Base-by-base conservation (phyloP, 192 early-diverging fungal genomes). In the Geranomyces variabilis region DNA sequence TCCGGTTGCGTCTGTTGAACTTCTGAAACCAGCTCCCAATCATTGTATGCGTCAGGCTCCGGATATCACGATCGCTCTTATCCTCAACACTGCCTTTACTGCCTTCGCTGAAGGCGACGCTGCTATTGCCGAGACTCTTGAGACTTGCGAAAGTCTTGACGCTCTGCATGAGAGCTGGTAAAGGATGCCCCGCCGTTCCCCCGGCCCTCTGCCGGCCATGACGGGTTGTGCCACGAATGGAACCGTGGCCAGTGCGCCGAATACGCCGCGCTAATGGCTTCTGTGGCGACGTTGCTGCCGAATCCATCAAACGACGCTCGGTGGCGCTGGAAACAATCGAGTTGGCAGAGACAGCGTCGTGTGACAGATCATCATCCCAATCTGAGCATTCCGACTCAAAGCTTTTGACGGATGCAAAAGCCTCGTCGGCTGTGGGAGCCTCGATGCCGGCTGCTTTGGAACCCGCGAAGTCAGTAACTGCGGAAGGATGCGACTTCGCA, bases 11-110 rank as follows among this genome's bases (percentile, higher is more conserved):
- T 22, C 81, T 31, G 58, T 83, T 83, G 63, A 72, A 78, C 67
- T 83, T 83, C 29, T 75, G 78, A 59, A 83, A 83, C 79, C 71
- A 81, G 34, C 74, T 78, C 28, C 80, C 80, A 73, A 81, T 70
- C 80, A 81, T 81, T 19, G 80, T 81, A 45, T 70, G 31, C 0
- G 80, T 81, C 1, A 81, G 48, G 28, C 74, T 63, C 34, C 75
- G 79, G 34, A 81, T 71, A 31, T 24, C 58, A 1, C 59, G 45
- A 19, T 60, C 57, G 34, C 65, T 60, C 65, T 59, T 45, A 9
- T 67, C 66, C 14, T 64, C 41, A 22, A 31, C 22, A 29, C 58
- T 60, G 5, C 22, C 17, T 33, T 26, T 33, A 9, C 22, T 28
- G 19, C 41, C 43, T 46, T 64, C 63, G 63, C 63, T 64, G n/a